These are phyloP conservation scores for Mycena alexandri DNA, from an alignment of 768 basidiomycete species.

Conservation along the genomic window DNA sequence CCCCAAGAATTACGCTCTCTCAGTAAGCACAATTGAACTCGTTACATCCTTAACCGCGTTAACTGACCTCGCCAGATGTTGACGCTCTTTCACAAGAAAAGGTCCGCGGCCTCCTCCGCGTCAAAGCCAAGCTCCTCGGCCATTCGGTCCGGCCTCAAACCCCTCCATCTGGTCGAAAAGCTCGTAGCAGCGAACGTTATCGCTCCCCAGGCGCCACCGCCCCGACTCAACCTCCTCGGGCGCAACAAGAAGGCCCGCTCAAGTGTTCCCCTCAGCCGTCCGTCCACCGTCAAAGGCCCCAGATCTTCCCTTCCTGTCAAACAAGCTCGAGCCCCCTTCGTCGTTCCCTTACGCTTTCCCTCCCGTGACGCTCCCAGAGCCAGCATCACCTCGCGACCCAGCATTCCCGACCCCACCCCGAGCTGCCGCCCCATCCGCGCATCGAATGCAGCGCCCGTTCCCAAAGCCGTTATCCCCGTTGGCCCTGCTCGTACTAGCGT, in stretches of 20 bases:
- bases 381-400: not conserved
- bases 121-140: no score
- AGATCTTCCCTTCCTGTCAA: not conserved
- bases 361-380: not conserved
- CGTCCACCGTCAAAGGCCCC: not conserved
- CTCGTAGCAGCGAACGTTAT: not conserved
- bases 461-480: not conserved
- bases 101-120: no score
- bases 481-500: no score
- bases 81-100: no score
- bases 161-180: slow-evolving; percentile 3
- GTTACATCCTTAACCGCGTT: no score
- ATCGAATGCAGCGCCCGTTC: not conserved
- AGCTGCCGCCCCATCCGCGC: no score
- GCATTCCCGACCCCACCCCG: not conserved
- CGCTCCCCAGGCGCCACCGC: not conserved
- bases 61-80: no score
- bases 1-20: no score
- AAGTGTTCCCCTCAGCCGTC: not conserved
- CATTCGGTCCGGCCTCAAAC: not conserved
- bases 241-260: not conserved
- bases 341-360: not conserved
- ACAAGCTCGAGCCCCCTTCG: not conserved
- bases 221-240: not conserved
- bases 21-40: no score